These are phyloP conservation scores for Penicillium pulvis DNA, from an alignment of 495 filamentous ascomycete species.

Conservation along the genomic window DNA sequence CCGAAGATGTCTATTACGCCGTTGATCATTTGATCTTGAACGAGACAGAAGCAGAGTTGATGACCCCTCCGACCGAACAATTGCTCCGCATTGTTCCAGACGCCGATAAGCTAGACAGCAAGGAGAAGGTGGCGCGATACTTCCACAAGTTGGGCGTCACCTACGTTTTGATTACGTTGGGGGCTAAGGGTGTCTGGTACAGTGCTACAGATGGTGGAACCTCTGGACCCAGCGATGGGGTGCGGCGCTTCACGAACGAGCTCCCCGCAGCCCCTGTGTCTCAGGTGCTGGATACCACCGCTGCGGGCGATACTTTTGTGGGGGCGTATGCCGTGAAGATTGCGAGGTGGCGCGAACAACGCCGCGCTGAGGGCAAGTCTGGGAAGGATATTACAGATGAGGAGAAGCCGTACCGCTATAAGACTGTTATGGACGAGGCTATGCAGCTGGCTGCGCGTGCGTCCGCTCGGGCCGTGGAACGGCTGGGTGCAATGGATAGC, in stretches of 20 bases:
- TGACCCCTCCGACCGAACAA: conserved; percentile 52
- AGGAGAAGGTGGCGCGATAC: conserved; percentile 51
- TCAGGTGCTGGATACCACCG: conserved; percentile 89
- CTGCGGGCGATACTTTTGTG: conserved; percentile 92
- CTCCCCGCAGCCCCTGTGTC: conserved; percentile 57
- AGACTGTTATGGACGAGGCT: conserved; percentile 57
- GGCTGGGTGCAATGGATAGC: conserved; percentile 77
- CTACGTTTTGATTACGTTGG: conserved; percentile 82
- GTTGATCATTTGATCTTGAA: conserved; percentile 87
- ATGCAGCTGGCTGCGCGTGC: conserved; percentile 71
- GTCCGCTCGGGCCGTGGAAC: conserved; percentile 75
- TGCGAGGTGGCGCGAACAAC: conserved; percentile 42
- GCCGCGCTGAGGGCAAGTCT: conserved; percentile 36
- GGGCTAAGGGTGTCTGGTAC: conserved; percentile 71
- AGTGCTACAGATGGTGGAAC: conserved; percentile 42
- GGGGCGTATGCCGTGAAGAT: conserved; percentile 79
- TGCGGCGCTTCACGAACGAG: conserved; percentile 39
- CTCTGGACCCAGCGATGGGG: conserved; percentile 41
- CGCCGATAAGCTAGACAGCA: conserved; percentile 49
- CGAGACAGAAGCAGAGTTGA: conserved; percentile 82
- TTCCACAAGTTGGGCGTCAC: conserved; percentile 70
- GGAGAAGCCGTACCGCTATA: conserved; percentile 46
- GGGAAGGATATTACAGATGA: conserved; percentile 37
- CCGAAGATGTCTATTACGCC: conserved; percentile 62
- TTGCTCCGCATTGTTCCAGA: conserved; percentile 34